Percentiles rank a stretch among this genome's conserved stretches.
Evolutionary conservation across 495 filamentous ascomycete species (phyloP).

Genomic region (Penicillium atrosanguineum): DNA sequence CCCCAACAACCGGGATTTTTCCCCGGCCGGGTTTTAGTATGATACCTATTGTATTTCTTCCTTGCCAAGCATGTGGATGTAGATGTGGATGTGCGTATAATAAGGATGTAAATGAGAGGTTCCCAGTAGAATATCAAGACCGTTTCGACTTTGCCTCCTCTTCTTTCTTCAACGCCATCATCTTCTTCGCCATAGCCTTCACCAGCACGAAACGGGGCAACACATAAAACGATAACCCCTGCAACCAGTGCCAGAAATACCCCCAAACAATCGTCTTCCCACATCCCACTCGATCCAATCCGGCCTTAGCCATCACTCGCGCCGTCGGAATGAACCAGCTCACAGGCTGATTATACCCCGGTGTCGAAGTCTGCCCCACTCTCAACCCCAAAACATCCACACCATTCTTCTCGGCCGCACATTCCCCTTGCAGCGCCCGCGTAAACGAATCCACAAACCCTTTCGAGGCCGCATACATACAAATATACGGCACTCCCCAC

Average conservation of each 20-base stretch:
- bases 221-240: constrained; percentile 18
- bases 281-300: constrained; percentile 31
- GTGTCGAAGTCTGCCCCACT: constrained; percentile 23
- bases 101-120: constrained; percentile 7
- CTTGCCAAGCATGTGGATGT: constrained; percentile 4
- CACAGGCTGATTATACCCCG: constrained; percentile 18
- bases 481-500: constrained; percentile 35
- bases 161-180: constrained; percentile 13
- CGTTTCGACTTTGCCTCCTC: constrained; percentile 4
- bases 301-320: constrained; percentile 24
- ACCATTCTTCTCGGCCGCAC: constrained; percentile 16
- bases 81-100: constrained; percentile 11
- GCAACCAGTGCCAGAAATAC: constrained; percentile 31
- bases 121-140: background rate
- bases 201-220: constrained; percentile 23
- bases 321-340: constrained; percentile 20
- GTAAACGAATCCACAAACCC: constrained; percentile 36
- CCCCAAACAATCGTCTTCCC: constrained; percentile 22
- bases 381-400: constrained; percentile 31
- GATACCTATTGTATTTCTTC: constrained; percentile 4
- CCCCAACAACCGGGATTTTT: constrained; percentile 32
- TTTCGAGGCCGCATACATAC: constrained; percentile 36
- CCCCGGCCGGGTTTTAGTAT: constrained; percentile 37
- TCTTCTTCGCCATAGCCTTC: constrained; percentile 10
- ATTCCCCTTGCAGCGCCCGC: constrained; percentile 29